Percentiles rank a stretch among this genome's conserved stretches.
Conservation (phyloP, 1,139 yeast genomes). For the Protomyces lactucae-debilis region DNA sequence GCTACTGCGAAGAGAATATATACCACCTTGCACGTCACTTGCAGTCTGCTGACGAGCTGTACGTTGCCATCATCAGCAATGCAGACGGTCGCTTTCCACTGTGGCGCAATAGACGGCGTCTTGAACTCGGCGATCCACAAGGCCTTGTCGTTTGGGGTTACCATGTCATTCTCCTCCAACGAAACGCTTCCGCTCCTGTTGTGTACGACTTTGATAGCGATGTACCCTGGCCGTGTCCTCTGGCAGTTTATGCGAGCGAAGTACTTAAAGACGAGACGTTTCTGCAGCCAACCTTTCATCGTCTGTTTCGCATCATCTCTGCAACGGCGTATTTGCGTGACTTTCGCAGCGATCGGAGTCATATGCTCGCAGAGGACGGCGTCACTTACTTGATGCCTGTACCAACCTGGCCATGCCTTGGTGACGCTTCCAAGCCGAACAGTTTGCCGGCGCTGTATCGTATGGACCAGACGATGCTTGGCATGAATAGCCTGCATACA, state of each 20-base stretch:
- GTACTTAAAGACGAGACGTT: not conserved
- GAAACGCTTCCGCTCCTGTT: not conserved
- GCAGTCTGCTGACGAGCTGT: not conserved
- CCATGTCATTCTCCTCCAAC: constrained; percentile 15
- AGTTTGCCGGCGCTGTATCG: not conserved
- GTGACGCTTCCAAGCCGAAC: not conserved
- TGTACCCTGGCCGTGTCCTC: constrained; percentile 15
- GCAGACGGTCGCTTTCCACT: constrained; percentile 1
- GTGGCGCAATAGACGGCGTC: constrained; percentile 8
- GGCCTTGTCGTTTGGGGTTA: constrained; percentile 24
- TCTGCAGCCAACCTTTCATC: not conserved
- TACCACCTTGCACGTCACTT: constrained; percentile 7
- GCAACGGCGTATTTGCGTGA: not conserved
- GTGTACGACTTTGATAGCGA: constrained; percentile 21
- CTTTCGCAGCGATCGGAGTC: constrained; percentile 15
- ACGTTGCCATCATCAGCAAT: constrained; percentile 15
- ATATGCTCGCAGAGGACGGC: constrained; percentile 12
- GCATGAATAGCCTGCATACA: not conserved
- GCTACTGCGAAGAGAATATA: constrained; percentile 22
- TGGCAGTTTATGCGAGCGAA: not conserved
- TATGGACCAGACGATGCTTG: not conserved
- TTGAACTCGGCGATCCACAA: not conserved
- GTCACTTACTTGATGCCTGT: not conserved
- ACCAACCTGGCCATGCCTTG: constrained; percentile 6
- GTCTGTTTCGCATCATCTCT: constrained; percentile 12